phyloP scores from a whole-genome alignment of 2,329 filamentous ascomycete genomes.

The Epichloe sp. region DNA sequence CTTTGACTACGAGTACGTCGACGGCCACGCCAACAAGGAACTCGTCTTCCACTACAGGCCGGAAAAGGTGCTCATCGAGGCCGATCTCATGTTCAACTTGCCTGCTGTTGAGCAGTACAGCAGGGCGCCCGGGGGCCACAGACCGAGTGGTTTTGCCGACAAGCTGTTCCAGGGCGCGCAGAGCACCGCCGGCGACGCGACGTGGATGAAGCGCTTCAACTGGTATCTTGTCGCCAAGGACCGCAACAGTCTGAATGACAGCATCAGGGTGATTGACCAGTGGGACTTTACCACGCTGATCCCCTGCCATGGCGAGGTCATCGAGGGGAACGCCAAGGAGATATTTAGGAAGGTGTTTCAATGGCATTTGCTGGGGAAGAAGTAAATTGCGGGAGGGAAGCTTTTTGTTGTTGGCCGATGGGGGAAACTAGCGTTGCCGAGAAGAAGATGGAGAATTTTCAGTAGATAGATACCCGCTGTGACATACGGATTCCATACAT shows the following conservation, averaged over 20 bases:
- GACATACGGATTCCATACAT: too few species aligned
- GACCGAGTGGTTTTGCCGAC: slow-evolving; percentile 24
- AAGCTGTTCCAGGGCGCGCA: slow-evolving; percentile 40
- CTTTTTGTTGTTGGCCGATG: neutral
- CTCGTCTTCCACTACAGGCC: slow-evolving; percentile 78
- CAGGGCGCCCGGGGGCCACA: slow-evolving; percentile 36
- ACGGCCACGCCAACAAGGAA: slow-evolving; percentile 71
- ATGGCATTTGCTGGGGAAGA: slow-evolving; percentile 56
- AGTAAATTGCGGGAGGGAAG: slow-evolving; percentile 5
- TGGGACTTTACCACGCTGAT: slow-evolving; percentile 85
- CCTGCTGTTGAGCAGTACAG: slow-evolving; percentile 81
- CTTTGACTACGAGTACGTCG: slow-evolving; percentile 76
- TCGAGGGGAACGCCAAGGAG: slow-evolving; percentile 60
- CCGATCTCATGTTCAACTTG: slow-evolving; percentile 85
- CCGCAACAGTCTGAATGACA: slow-evolving; percentile 55
- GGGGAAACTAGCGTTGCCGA: too few species aligned
- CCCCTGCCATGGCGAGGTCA: slow-evolving; percentile 85
- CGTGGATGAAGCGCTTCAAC: slow-evolving; percentile 64
- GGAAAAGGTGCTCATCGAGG: slow-evolving; percentile 67
- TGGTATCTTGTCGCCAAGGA: slow-evolving; percentile 65
- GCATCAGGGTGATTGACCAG: slow-evolving; percentile 50
- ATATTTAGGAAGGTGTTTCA: slow-evolving; percentile 66
- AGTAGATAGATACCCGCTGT: too few species aligned
- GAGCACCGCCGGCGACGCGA: slow-evolving; percentile 50
- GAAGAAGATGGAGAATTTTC: too few species aligned